Conservation (phyloP, 768 basidiomycete species). For the Suillus tomentosus region DNA sequence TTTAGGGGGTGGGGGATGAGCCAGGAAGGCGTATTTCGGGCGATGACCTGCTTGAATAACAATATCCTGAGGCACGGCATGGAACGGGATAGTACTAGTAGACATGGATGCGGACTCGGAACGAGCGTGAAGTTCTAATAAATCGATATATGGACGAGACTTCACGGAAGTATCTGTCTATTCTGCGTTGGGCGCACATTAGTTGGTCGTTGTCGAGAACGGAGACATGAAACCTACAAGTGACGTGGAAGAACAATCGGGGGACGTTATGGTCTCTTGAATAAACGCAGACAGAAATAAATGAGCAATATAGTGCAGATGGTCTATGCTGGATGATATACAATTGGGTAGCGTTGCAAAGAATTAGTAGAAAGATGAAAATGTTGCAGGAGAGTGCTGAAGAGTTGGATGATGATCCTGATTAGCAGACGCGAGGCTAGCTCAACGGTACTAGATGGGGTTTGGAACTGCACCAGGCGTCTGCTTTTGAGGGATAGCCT, state of each 20-base stretch:
- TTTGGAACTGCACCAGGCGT: neutral
- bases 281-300: neutral
- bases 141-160: neutral
- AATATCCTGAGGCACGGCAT: constrained; percentile 19
- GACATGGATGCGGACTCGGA: constrained; percentile 12
- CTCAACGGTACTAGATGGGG: constrained; percentile 16
- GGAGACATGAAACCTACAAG: constrained; percentile 10
- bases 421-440: constrained; percentile 22
- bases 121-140: constrained; percentile 7
- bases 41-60: constrained; percentile 20
- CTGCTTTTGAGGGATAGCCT: constrained; percentile 18
- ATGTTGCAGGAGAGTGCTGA: neutral
- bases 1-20: constrained; percentile 40
- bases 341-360: neutral
- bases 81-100: neutral
- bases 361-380: constrained; percentile 2
- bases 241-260: neutral
- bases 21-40: constrained; percentile 44
- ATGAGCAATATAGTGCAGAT: constrained; percentile 12
- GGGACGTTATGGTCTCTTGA: neutral
- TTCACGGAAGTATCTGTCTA: constrained; percentile 12
- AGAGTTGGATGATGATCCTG: constrained; percentile 7
- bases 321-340: constrained; percentile 1
- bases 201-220: constrained; percentile 2
- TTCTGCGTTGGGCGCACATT: constrained; percentile 11